A percentile compares a stretch with the other conserved stretches of the same genome.
phyloP scores from a whole-genome alignment of 768 basidiomycete species.

The Pholiota molesta region DNA sequence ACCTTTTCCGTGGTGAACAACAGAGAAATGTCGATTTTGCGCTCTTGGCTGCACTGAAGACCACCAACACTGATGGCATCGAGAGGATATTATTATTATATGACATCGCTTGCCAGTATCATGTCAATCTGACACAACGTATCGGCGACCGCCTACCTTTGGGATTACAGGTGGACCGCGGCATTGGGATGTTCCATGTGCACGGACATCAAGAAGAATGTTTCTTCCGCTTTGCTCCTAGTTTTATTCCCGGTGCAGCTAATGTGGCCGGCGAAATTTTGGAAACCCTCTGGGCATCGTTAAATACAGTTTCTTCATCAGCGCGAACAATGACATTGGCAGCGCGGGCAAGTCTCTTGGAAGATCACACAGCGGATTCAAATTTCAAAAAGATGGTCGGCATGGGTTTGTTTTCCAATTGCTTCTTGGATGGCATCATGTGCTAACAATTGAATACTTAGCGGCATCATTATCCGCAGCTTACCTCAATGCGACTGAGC shows the following conservation, averaged over 20 bases:
- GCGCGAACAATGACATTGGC: not conserved
- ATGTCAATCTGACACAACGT: constrained; percentile 4
- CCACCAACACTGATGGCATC: constrained; percentile 7
- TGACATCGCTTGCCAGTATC: constrained; percentile 25
- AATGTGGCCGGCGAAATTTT: not conserved
- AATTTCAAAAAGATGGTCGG: not conserved
- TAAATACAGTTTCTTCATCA: not conserved
- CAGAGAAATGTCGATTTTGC: constrained; percentile 30
- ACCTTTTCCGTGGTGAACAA: constrained; percentile 28
- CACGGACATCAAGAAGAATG: not conserved
- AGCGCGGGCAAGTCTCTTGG: not conserved
- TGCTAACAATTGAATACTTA: not conserved
- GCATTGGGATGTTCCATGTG: not conserved
- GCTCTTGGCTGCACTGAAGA: constrained; percentile 16
- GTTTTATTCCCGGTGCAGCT: not conserved
- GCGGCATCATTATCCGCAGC: not conserved
- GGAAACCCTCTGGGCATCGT: not conserved
- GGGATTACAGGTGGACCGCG: not conserved
- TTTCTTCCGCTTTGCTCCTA: not conserved
- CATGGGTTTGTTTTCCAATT: not conserved
- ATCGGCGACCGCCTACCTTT: not conserved
- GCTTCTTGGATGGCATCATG: not conserved
- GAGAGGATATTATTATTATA: constrained; percentile 14
- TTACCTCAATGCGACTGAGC: not conserved
- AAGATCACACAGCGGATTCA: not conserved